Evolutionary conservation across 306 rosid species (phyloP).

Genomic region (Carpinus fangiana): DNA sequence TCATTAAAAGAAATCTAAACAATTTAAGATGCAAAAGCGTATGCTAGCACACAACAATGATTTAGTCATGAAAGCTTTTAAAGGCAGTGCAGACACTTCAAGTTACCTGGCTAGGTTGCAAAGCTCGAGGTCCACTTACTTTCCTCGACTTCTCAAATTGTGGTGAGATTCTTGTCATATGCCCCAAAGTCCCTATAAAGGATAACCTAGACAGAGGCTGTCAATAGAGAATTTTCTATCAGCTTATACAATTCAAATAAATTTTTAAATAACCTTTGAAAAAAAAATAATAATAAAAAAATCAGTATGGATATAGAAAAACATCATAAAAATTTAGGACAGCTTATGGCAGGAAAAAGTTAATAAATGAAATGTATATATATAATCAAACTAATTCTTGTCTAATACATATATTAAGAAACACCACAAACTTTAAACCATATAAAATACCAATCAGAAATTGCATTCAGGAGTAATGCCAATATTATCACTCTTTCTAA

Average conservation of each 20-base stretch:
- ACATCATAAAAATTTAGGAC: not conserved
- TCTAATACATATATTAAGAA: not conserved
- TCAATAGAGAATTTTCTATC: constrained; percentile 1
- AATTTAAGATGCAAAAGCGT: constrained; percentile 7
- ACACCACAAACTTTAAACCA: not conserved
- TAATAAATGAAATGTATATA: too few species aligned
- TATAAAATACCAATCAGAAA: not conserved
- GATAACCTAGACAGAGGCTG: constrained; percentile 85
- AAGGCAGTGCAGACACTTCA: constrained; percentile 10
- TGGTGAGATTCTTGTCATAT: constrained; percentile 86
- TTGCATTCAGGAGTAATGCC: not conserved
- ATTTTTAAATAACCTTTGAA: not conserved
- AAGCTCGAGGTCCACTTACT: constrained; percentile 93
- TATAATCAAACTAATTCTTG: not conserved
- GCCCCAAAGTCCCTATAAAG: constrained; percentile 73
- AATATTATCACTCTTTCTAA: not conserved
- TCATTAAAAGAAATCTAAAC: not conserved
- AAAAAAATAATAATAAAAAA: not conserved
- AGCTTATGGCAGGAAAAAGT: not conserved
- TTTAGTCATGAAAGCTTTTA: not conserved
- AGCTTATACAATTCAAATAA: not conserved
- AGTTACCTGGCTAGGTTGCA: constrained; percentile 94
- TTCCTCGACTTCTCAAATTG: constrained; percentile 96
- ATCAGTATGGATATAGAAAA: not conserved
- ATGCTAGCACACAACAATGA: constrained; percentile 3